Base-by-base conservation (phyloP, 208 protist species). In the Leishmania gerbilli region DNA sequence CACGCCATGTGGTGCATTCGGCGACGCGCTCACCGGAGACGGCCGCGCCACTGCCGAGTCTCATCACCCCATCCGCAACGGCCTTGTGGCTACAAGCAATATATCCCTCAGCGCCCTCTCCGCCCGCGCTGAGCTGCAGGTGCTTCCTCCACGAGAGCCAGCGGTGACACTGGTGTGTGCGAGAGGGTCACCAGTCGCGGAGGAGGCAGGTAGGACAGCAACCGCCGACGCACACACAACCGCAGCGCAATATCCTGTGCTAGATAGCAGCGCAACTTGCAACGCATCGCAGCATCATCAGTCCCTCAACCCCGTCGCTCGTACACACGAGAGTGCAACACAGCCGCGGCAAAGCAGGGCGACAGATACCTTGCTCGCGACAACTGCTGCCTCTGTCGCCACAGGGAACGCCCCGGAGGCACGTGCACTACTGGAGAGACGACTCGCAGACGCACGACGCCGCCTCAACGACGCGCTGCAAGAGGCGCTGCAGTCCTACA, bases 91-190 rank as follows among this genome's bases (percentile, higher is more conserved):
- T n/a, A 60, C 74, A 9, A 64, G 74, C 42, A 40, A 85, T 45
- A 71, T 85, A 24, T 85, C 77, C 9, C 77, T 85, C 62, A 45
- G 77, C 45, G 82, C 82, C 13, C 74, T 85, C 8, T 85, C 82
- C 8, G 56, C 77, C 0, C 53, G 64, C 34, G 77, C 82, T n/a
- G 82, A 85, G 55, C 8, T 85, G 55, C 71, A 75, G 9, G 77
- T 65, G 2, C 37, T 74, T 31, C 56, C 81, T 53, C 68, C 68
- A 19, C 68, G n/a, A 37, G 27, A 53, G 40, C 27, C 45, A 49
- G 27, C n/a, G 42, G 27, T 17, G 19, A 19, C 27, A 6, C 27
- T 40, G 1, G 27, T 34, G 68, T 0, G 45, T 47, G 21, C 11
- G 15, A 60, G 34, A 5, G 31, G 7, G 6, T 27, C 51, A 31